These are phyloP conservation scores for Notholithocarpus densiflorus DNA, from an alignment of 306 rosid genomes.

Conservation along the genomic window DNA sequence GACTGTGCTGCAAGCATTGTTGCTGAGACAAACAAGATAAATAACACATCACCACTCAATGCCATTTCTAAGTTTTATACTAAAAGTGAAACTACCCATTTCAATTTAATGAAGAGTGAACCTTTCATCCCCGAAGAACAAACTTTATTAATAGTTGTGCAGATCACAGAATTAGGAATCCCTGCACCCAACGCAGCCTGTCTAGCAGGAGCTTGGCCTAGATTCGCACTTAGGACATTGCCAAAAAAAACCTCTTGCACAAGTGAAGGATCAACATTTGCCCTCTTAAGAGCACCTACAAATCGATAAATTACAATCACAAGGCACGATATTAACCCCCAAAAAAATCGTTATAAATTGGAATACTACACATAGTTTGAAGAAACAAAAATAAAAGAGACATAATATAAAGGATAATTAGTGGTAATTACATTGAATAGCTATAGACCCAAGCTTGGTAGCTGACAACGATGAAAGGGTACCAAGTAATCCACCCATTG, in stretches of 20 bases:
- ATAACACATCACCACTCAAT: constrained; percentile 9
- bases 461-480: constrained; percentile 84
- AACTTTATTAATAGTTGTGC: constrained; percentile 92
- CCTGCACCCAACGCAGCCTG: constrained; percentile 95
- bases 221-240: constrained; percentile 85
- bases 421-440: constrained; percentile 41
- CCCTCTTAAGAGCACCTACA: constrained; percentile 81
- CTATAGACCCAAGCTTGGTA: constrained; percentile 74
- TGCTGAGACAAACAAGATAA: constrained; percentile 43
- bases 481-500: constrained; percentile 82
- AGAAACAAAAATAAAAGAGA: neutral
- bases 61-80: neutral
- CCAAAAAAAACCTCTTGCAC: constrained; percentile 97
- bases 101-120: constrained; percentile 15
- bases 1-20: constrained; percentile 88
- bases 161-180: constrained; percentile 70
- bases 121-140: constrained; percentile 95
- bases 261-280: constrained; percentile 70
- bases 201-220: constrained; percentile 97
- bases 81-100: neutral
- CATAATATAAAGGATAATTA: neutral
- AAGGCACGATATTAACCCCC: neutral
- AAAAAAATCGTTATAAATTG: neutral
- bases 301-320: constrained; percentile 12
- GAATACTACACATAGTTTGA: neutral